Evolutionary conservation across 2,329 filamentous ascomycete genomes (phyloP).

Genomic region (Scedosporium aurantiacum): DNA sequence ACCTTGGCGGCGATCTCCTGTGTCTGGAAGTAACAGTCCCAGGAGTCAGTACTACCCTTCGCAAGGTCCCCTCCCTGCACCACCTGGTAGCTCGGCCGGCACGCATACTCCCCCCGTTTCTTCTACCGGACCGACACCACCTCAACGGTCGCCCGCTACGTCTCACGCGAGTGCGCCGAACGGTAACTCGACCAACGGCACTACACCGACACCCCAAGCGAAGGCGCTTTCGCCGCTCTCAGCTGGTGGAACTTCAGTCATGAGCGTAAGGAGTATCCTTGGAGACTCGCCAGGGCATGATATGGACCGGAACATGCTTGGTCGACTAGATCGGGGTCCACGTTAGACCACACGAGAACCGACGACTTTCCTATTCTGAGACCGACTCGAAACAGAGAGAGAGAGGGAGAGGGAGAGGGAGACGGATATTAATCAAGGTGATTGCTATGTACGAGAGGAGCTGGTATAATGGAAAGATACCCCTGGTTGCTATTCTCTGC

Average conservation of each 20-base stretch:
- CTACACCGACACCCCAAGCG: not conserved
- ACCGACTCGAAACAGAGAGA: too few species aligned
- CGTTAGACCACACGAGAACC: not conserved
- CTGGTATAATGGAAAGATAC: not conserved
- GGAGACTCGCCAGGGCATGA: not conserved
- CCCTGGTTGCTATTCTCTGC: not conserved
- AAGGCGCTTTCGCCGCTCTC: not conserved
- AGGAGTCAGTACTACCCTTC: constrained; percentile 28
- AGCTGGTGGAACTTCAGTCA: not conserved
- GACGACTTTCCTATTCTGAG: not conserved
- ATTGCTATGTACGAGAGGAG: too few species aligned
- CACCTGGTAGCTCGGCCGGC: not conserved
- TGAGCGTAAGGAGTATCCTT: constrained; percentile 3
- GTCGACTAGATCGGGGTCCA: not conserved
- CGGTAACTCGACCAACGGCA: not conserved
- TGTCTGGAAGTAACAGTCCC: constrained; percentile 36
- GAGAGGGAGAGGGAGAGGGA: too few species aligned
- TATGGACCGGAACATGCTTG: constrained; percentile 4
- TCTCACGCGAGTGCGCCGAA: not conserved
- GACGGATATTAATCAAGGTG: too few species aligned
- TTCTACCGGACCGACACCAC: constrained; percentile 4
- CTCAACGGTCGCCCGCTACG: constrained; percentile 6
- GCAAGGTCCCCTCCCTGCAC: constrained; percentile 15
- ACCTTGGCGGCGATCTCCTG: constrained; percentile 38
- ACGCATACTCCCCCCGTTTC: constrained; percentile 2